Evolutionary conservation across 2,329 filamentous ascomycete species (phyloP).

Genomic region (Drechslerella stenobrocha): DNA sequence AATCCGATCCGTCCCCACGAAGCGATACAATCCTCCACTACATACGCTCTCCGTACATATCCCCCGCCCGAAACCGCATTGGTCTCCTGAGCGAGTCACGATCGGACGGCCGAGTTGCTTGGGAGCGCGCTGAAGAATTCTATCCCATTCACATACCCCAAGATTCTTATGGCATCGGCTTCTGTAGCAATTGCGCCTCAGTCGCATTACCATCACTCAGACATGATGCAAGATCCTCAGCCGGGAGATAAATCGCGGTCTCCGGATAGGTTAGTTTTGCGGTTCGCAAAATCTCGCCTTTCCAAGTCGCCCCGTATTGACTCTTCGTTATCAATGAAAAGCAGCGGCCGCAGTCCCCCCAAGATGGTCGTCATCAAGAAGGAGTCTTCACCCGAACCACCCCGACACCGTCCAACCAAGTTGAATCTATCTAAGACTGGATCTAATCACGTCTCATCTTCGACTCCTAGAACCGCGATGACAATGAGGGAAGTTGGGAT

Average conservation of each 20-base stretch:
- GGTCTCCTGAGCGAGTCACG: conserved; percentile 9
- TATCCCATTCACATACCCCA: conserved; percentile 29
- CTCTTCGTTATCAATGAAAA: conserved; percentile 39
- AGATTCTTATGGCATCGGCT: conserved; percentile 48
- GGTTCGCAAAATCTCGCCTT: conserved; percentile 40
- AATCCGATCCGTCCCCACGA: conserved; percentile 32
- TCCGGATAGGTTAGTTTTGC: conserved; percentile 49
- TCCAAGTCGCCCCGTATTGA: conserved; percentile 48
- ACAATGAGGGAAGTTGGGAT: conserved; percentile 90
- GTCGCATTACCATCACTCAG: conserved; percentile 40
- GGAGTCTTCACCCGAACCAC: conserved; percentile 84
- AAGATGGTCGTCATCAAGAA: conserved; percentile 90
- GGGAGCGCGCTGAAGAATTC: conserved; percentile 39
- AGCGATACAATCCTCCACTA: conserved; percentile 1
- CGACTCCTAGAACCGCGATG: conserved; percentile 68
- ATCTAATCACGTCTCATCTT: conserved; percentile 59
- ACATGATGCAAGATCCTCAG: conserved; percentile 44
- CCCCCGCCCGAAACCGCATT: conserved; percentile 10
- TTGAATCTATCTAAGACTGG: conserved; percentile 74
- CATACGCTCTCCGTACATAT: conserved; percentile 16
- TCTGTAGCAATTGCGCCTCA: conserved; percentile 49
- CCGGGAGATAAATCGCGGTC: conserved; percentile 43
- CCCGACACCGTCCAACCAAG: conserved; percentile 72
- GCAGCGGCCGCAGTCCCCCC: conserved; percentile 57
- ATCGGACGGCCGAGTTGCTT: conserved; percentile 34